Conservation (phyloP, 345 rosid species). For the Camelina hispida region DNA sequence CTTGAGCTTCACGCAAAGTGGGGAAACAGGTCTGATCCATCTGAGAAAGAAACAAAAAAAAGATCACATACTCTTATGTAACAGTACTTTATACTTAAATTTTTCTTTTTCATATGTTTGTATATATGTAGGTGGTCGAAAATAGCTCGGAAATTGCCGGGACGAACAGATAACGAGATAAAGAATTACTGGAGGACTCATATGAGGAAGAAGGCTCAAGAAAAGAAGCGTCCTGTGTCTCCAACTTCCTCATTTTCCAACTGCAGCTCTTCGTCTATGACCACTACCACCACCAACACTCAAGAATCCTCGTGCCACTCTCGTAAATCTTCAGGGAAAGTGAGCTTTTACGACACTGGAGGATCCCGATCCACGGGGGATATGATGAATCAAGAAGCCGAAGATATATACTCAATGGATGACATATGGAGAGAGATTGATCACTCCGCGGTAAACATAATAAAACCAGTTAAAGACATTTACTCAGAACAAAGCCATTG, state of each 20-base stretch:
- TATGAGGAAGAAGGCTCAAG: conserved; percentile 87
- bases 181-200: conserved; percentile 98
- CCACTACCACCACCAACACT: conserved; percentile 52
- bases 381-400: conserved; percentile 45
- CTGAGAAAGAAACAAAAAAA: conserved; percentile 7
- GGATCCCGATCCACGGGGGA: conserved; percentile 60
- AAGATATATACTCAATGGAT: conserved; percentile 69
- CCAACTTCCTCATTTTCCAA: conserved; percentile 64
- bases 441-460: conserved; percentile 53
- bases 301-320: conserved; percentile 49
- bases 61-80: neutral
- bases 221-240: conserved; percentile 52
- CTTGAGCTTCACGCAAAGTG: conserved; percentile 86
- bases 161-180: conserved; percentile 95
- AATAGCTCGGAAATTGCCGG: conserved; percentile 90
- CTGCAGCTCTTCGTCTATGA: conserved; percentile 55
- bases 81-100: neutral
- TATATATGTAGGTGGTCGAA: conserved; percentile 78
- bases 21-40: conserved; percentile 84
- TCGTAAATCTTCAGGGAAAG: conserved; percentile 53
- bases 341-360: conserved; percentile 83
- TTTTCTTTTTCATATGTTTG: no score
- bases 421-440: conserved; percentile 92
- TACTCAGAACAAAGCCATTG: conserved; percentile 54
- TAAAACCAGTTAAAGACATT: conserved; percentile 57